These are phyloP conservation scores for Trametes villosa DNA, from an alignment of 768 basidiomycete species.

Conservation along the genomic window DNA sequence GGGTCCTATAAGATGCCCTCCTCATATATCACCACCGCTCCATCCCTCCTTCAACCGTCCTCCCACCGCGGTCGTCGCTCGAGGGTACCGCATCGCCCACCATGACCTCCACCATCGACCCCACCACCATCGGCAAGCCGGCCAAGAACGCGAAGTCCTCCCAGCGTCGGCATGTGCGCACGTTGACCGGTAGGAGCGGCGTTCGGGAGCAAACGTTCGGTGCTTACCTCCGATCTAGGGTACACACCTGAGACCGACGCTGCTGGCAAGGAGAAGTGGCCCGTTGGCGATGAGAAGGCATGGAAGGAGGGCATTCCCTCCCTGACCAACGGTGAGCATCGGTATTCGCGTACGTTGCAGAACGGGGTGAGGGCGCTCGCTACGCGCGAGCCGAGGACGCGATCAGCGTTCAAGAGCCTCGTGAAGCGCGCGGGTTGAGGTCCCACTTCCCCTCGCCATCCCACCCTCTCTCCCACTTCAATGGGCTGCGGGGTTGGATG, in stretches of 20 bases:
- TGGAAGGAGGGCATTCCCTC: constrained; percentile 70
- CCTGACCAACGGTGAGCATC: constrained; percentile 55
- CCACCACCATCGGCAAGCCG: constrained; percentile 31
- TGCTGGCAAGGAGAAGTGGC: constrained; percentile 84
- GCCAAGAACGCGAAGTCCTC: constrained; percentile 38
- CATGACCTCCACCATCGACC: constrained; percentile 34
- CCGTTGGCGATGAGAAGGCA: constrained; percentile 72
- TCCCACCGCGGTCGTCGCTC: not conserved
- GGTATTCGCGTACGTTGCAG: not conserved
- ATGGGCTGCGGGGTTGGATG: too few species aligned
- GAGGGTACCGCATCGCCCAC: not conserved
- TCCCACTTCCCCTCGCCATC: too few species aligned
- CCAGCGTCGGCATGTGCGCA: constrained; percentile 65
- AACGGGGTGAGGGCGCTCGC: not conserved
- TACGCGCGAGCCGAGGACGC: constrained; percentile 2
- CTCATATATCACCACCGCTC: constrained; percentile 8
- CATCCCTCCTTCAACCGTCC: not conserved
- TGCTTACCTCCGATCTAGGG: constrained; percentile 48
- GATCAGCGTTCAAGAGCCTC: constrained; percentile 22
- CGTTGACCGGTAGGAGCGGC: constrained; percentile 39
- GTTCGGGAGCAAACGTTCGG: not conserved
- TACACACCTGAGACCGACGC: constrained; percentile 80
- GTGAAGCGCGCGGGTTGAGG: too few species aligned
- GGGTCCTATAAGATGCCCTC: not conserved
- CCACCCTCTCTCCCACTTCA: too few species aligned